Conservation (phyloP, 495 filamentous ascomycete genomes). For the Tetracladium setigerum region DNA sequence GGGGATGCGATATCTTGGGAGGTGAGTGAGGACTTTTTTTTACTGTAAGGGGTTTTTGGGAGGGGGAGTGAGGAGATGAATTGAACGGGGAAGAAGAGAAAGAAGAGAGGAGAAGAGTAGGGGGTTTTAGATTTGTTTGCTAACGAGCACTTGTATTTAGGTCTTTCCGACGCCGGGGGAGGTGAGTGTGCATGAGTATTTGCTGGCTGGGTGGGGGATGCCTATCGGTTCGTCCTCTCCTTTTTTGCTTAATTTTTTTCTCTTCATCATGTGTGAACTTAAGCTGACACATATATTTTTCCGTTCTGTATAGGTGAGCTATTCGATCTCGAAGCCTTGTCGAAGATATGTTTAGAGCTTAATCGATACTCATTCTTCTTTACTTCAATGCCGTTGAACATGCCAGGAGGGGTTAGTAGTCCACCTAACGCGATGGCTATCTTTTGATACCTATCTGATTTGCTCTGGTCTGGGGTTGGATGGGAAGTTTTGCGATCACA, state of each 20-base stretch:
- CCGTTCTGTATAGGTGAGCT: constrained; percentile 35
- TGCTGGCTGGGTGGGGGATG: constrained; percentile 47
- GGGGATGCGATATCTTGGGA: constrained; percentile 44
- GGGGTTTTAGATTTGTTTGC: neutral
- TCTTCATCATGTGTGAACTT: too few relatives aligned
- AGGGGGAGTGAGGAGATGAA: too few relatives aligned
- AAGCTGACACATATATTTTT: too few relatives aligned
- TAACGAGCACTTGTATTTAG: neutral
- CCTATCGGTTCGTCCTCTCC: constrained; percentile 29
- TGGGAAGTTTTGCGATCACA: too few relatives aligned
- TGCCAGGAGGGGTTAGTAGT: constrained; percentile 15
- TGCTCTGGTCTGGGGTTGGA: neutral
- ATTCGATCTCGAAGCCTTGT: constrained; percentile 48
- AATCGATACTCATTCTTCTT: constrained; percentile 21
- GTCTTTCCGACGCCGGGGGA: constrained; percentile 7
- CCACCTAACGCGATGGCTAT: constrained; percentile 21
- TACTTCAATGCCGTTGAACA: constrained; percentile 14
- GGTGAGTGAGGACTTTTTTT: constrained; percentile 21
- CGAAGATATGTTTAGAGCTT: constrained; percentile 15
- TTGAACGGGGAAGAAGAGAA: too few relatives aligned
- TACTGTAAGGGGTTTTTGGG: too few relatives aligned
- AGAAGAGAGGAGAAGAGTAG: constrained; percentile 14
- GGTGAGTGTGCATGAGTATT: constrained; percentile 32
- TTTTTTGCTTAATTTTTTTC: neutral
- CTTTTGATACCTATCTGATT: neutral